Base-by-base conservation (phyloP, 495 filamentous ascomycete species). In the Thozetella sp. region DNA sequence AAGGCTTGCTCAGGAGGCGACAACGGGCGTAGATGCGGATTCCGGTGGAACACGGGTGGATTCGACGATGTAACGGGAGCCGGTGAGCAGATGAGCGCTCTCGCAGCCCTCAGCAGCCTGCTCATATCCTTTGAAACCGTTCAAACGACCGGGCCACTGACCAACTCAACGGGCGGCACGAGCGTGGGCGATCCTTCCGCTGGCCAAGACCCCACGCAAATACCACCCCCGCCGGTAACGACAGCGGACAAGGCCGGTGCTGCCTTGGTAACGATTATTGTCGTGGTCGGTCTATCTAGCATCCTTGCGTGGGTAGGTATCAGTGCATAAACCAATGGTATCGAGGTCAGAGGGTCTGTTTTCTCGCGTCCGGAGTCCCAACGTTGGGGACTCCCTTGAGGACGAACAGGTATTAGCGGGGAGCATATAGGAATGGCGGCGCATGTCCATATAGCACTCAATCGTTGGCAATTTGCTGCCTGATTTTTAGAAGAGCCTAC, bases 151-250 rank as follows among this genome's bases (percentile, higher is more conserved):
- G 67, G 78, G 0, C 90, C 90, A 0, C 77, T 90, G 3, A 92
- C 88, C 0, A 78, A 86, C 34, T 63, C 72, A 3, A 83, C 81
- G 1, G 92, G 92, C 11, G 92, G 92, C 1, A 92, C 88, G 10
- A 93, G 91, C 65, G 74, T 79, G 56, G 92, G 92, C 0, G 75
- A 94, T 61, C 84, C 89, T 0, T 76, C 76, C 24, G 90, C 88
- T 11, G 43, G 43, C 9, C 43, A 48, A 11, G 43, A 48, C 30
- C 30, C 30, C 6, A 37, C 30, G 30, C 6, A 37, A 37, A 37
- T 6, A 37, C 30, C 30, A 37, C 30, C 15, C 6, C 30, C 30
- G 15, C 30, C 30, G 15, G 6, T 15, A 6, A 37, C 30, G 30
- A 15, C 6, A 6, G 30, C 30, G 6, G 30, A 37, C 15, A 37